Percentiles rank a stretch among this genome's conserved stretches.
These are phyloP conservation scores for Monilinia fructicola DNA, from an alignment of 2,329 filamentous ascomycete species.

Conservation along the genomic window DNA sequence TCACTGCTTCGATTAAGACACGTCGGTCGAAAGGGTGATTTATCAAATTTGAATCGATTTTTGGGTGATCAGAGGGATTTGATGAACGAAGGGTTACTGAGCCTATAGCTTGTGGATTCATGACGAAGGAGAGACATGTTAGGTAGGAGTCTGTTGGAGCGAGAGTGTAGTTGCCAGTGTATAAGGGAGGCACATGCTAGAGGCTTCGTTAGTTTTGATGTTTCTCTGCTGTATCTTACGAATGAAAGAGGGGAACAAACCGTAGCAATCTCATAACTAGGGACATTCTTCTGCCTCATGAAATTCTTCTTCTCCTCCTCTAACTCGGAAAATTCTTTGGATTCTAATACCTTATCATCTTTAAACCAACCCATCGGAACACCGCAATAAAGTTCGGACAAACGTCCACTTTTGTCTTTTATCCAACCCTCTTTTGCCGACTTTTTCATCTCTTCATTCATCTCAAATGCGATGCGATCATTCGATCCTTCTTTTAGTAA, in stretches of 20 bases:
- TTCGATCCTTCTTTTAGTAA: slow-evolving; percentile 34
- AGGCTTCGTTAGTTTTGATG: too few relatives aligned
- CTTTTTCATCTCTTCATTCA: slow-evolving; percentile 41
- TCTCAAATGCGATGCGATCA: slow-evolving; percentile 44
- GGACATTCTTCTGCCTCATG: slow-evolving; percentile 4
- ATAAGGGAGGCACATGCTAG: slow-evolving; percentile 33
- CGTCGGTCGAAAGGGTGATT: slow-evolving; percentile 53
- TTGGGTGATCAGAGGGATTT: slow-evolving; percentile 62
- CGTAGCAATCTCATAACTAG: slow-evolving; percentile 9
- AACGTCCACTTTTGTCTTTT: background rate
- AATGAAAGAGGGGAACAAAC: background rate
- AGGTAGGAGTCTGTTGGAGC: slow-evolving; percentile 45
- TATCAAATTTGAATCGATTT: slow-evolving; percentile 62
- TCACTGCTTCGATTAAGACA: slow-evolving; percentile 49
- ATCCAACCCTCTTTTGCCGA: slow-evolving; percentile 1
- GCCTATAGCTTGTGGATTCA: slow-evolving; percentile 59
- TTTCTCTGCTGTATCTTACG: too few relatives aligned
- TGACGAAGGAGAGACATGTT: slow-evolving; percentile 48
- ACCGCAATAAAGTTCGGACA: slow-evolving; percentile 13
- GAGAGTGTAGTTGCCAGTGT: slow-evolving; percentile 43
- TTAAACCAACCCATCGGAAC: slow-evolving; percentile 14
- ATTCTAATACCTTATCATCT: background rate
- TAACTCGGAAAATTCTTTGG: background rate
- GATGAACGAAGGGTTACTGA: slow-evolving; percentile 59
- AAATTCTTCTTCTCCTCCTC: background rate